phyloP scores from a whole-genome alignment of 441 rosid genomes.

The Erodium chrysanthum region DNA sequence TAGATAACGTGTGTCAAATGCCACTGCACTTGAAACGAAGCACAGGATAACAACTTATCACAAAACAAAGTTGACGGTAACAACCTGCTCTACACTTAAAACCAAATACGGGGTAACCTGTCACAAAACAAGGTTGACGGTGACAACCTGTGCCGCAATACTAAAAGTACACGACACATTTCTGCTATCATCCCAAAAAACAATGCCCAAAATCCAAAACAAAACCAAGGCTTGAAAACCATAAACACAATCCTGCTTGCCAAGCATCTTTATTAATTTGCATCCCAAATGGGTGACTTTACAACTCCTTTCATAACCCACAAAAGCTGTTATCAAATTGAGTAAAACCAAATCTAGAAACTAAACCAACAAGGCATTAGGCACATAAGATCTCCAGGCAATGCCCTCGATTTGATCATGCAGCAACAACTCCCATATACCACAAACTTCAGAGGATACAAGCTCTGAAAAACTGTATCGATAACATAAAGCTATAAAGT shows the following conservation, averaged over 20 bases:
- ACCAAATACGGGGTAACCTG: no score
- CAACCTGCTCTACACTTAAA: no score
- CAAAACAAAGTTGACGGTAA: no score
- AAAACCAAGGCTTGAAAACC: background rate
- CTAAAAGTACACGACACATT: no score
- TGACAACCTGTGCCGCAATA: no score
- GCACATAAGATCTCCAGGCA: background rate
- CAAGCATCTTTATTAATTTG: background rate
- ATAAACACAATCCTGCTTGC: background rate
- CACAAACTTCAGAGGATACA: no score
- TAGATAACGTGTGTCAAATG: no score
- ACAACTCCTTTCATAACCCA: background rate
- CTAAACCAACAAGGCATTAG: background rate
- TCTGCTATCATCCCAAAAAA: no score
- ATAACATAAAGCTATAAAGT: background rate
- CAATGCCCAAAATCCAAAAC: background rate
- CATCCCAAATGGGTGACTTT: constrained; percentile 3
- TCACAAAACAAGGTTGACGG: no score
- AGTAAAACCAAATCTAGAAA: background rate
- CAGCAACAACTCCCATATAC: background rate
- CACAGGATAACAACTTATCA: no score
- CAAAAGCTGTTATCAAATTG: background rate
- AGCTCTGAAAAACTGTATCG: background rate
- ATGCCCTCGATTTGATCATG: background rate
- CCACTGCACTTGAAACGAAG: no score